Conservation (phyloP, 176 grass and related monocot genomes). For the Zea mays region DNA sequence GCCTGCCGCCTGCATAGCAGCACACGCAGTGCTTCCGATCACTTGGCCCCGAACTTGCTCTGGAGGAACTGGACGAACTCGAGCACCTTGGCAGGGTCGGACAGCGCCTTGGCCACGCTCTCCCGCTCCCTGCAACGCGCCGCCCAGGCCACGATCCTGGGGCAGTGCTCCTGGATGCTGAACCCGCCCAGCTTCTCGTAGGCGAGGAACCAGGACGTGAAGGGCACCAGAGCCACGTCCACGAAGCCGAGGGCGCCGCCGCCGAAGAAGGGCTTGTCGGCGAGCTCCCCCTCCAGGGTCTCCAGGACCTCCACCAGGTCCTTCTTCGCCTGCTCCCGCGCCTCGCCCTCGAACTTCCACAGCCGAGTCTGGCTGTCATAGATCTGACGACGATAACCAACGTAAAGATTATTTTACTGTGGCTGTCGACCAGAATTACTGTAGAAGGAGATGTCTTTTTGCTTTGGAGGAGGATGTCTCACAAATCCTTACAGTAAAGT, state of each 20-base stretch:
- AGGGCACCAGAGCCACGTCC: slow-evolving; percentile 43
- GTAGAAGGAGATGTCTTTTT: too few species aligned
- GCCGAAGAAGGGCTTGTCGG: slow-evolving; percentile 41
- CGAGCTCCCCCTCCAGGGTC: slow-evolving; percentile 40
- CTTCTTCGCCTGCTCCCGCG: slow-evolving; percentile 18
- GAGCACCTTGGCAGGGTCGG: too few species aligned
- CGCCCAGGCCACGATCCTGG: slow-evolving; percentile 34
- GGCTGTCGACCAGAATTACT: too few species aligned
- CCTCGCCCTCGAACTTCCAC: slow-evolving; percentile 27
- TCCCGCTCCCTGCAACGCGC: slow-evolving; percentile 37
- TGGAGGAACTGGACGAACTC: too few species aligned
- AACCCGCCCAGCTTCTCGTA: slow-evolving; percentile 41
- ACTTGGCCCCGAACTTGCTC: too few species aligned
- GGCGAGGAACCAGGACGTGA: slow-evolving; percentile 31
- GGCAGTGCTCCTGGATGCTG: slow-evolving; percentile 24
- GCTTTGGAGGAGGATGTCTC: too few species aligned
- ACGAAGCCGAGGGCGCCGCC: slow-evolving; percentile 44
- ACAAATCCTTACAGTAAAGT: too few species aligned
- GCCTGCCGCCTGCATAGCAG: too few species aligned
- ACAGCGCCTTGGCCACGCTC: slow-evolving; percentile 35
- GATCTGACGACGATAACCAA: not conserved
- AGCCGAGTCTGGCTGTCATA: slow-evolving; percentile 37
- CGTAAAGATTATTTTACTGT: too few species aligned
- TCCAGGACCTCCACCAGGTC: slow-evolving; percentile 19
- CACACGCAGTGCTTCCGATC: too few species aligned